A percentile compares a stretch with the other conserved stretches of the same genome.
These are phyloP conservation scores for Linnemannia hyalina DNA, from an alignment of 192 early-diverging fungal genomes.

Conservation along the genomic window DNA sequence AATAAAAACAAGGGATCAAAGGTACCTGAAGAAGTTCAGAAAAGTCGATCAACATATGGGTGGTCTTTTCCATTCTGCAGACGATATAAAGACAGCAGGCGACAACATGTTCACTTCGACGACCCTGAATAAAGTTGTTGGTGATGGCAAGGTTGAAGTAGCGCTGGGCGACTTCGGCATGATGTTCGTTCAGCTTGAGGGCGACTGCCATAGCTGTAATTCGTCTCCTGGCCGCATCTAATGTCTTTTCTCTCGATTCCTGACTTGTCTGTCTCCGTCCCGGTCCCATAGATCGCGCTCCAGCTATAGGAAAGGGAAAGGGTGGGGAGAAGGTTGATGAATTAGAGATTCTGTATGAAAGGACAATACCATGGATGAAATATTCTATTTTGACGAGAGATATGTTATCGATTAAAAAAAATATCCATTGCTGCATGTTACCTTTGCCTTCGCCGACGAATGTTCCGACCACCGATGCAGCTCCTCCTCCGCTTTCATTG, in stretches of 20 bases:
- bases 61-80: slow-evolving; percentile 85
- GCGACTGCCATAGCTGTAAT: slow-evolving; percentile 83
- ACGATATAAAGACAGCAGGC: slow-evolving; percentile 94
- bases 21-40: slow-evolving; percentile 83
- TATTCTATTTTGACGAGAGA: not conserved
- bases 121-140: slow-evolving; percentile 87
- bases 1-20: not conserved
- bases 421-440: not conserved
- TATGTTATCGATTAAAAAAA: not conserved
- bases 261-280: slow-evolving; percentile 63
- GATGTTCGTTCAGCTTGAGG: slow-evolving; percentile 79
- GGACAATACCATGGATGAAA: not conserved
- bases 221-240: slow-evolving; percentile 74
- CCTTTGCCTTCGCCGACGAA: slow-evolving; percentile 78
- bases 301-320: slow-evolving; percentile 34
- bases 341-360: slow-evolving; percentile 8
- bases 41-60: slow-evolving; percentile 97
- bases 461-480: slow-evolving; percentile 82
- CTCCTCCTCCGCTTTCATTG: slow-evolving; percentile 87
- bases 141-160: slow-evolving; percentile 88
- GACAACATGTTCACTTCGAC: slow-evolving; percentile 79
- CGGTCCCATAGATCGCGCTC: slow-evolving; percentile 57
- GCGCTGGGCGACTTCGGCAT: slow-evolving; percentile 85
- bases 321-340: not conserved
- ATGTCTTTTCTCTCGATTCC: slow-evolving; percentile 78